A percentile compares a stretch with the other conserved stretches of the same genome.
Conservation (phyloP, 1,139 yeast genomes). For the Candida gigantensis region DNA sequence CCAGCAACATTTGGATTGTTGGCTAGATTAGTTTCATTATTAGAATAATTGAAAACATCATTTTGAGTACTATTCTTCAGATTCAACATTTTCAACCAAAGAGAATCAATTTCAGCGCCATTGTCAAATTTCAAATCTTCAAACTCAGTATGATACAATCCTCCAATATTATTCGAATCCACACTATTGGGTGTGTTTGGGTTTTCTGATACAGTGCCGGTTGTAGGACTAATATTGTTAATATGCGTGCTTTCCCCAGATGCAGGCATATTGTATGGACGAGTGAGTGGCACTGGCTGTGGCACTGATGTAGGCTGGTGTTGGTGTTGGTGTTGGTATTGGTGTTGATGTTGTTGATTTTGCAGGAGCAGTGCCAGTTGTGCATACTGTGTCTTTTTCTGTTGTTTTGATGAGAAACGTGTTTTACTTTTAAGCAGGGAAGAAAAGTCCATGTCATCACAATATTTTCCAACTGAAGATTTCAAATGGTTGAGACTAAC, state of each 20-base stretch:
- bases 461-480: conserved; percentile 10
- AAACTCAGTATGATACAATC: conserved; percentile 13
- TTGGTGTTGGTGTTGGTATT: too few species aligned
- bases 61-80: conserved; percentile 10
- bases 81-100: conserved; percentile 39
- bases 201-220: conserved; percentile 16
- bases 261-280: too few species aligned
- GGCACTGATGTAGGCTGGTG: conserved; percentile 1
- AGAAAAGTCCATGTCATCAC: conserved; percentile 13
- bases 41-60: conserved; percentile 7
- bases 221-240: conserved; percentile 10
- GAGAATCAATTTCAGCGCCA: conserved; percentile 37
- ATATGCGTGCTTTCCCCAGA: conserved; percentile 4
- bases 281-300: too few species aligned
- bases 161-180: conserved; percentile 11
- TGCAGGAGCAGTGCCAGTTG: too few species aligned
- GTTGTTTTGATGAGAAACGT: too few species aligned
- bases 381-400: not conserved
- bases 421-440: conserved; percentile 10
- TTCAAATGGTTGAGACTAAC: conserved; percentile 10
- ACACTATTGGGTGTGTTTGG: conserved; percentile 8
- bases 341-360: too few species aligned
- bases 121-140: conserved; percentile 26
- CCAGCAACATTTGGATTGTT: not conserved
- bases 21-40: not conserved